phyloP scores from a whole-genome alignment of 2,329 filamentous ascomycete species.

The Celoporthe dispersa region DNA sequence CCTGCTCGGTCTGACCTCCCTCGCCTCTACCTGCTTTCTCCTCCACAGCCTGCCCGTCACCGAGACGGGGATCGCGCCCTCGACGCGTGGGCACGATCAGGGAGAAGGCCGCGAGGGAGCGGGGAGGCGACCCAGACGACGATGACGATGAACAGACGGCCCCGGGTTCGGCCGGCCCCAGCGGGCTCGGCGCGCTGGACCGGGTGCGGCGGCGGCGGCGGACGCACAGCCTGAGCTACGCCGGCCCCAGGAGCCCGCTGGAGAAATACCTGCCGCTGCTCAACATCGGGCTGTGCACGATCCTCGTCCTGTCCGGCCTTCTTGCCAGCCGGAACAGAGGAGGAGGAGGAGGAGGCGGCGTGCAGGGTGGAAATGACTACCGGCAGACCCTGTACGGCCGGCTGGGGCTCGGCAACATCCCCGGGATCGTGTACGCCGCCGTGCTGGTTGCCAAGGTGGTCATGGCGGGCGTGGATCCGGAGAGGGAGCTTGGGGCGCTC shows the following conservation, averaged over 20 bases:
- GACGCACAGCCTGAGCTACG: conserved; percentile 32
- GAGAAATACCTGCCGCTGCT: conserved; percentile 62
- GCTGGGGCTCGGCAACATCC: conserved; percentile 50
- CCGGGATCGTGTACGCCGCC: conserved; percentile 62
- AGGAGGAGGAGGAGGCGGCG: conserved; percentile 29
- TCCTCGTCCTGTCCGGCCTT: conserved; percentile 55
- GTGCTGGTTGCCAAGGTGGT: conserved; percentile 66
- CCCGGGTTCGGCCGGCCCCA: not conserved
- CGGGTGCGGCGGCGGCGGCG: conserved; percentile 20
- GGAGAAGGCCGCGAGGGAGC: conserved; percentile 29
- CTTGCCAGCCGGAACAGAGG: conserved; percentile 35
- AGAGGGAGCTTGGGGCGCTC: conserved; percentile 63
- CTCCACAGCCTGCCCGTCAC: conserved; percentile 60
- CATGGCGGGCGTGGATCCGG: conserved; percentile 72
- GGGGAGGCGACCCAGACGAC: not conserved
- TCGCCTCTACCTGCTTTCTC: conserved; percentile 65
- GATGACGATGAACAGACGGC: not conserved
- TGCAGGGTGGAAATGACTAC: not conserved
- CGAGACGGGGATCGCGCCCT: conserved; percentile 57
- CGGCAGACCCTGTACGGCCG: conserved; percentile 17
- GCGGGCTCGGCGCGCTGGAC: conserved; percentile 22
- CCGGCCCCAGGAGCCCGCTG: conserved; percentile 49
- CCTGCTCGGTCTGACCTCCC: conserved; percentile 64
- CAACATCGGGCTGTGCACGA: conserved; percentile 59
- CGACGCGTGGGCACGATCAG: conserved; percentile 47